A percentile compares a stretch with the other conserved stretches of the same genome.
Conservation (phyloP, 1,284 basidiomycete species). For the Cerioporus squamosus region DNA sequence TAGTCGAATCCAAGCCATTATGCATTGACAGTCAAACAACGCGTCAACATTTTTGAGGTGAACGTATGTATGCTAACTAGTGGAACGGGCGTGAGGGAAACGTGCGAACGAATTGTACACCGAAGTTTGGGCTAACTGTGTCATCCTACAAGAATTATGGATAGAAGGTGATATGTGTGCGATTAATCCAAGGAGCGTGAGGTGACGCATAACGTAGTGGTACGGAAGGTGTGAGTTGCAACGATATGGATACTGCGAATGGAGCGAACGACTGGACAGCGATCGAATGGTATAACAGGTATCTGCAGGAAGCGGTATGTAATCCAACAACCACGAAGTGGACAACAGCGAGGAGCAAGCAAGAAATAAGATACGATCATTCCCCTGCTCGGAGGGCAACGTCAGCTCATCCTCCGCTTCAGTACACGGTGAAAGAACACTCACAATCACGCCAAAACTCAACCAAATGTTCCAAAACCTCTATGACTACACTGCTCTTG, state of each 20-base stretch:
- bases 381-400: slow-evolving; percentile 10
- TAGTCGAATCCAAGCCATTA: too few relatives aligned
- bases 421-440: background rate
- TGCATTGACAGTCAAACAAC: slow-evolving; percentile 8
- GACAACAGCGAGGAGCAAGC: slow-evolving; percentile 16
- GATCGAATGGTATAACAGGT: slow-evolving; percentile 20
- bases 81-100: background rate
- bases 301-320: slow-evolving; percentile 38
- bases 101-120: slow-evolving; percentile 17
- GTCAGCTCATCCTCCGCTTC: background rate
- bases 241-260: slow-evolving; percentile 24
- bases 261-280: slow-evolving; percentile 17
- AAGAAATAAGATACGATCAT: slow-evolving; percentile 25
- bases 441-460: slow-evolving; percentile 58
- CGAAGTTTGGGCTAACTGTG: slow-evolving; percentile 7
- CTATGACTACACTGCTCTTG: slow-evolving; percentile 84
- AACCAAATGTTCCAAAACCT: slow-evolving; percentile 77
- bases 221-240: slow-evolving; percentile 3
- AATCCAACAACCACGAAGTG: slow-evolving; percentile 36
- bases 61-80: background rate
- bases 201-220: slow-evolving; percentile 23
- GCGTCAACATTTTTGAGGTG: slow-evolving; percentile 4
- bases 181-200: slow-evolving; percentile 18
- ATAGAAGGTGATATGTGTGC: slow-evolving; percentile 11
- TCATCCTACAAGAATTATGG: slow-evolving; percentile 23